Evolutionary conservation across 2,329 filamentous ascomycete genomes (phyloP), one percentile per base, ranked within the genome.

Genomic region (Phaeosphaeriaceae sp.): DNA sequence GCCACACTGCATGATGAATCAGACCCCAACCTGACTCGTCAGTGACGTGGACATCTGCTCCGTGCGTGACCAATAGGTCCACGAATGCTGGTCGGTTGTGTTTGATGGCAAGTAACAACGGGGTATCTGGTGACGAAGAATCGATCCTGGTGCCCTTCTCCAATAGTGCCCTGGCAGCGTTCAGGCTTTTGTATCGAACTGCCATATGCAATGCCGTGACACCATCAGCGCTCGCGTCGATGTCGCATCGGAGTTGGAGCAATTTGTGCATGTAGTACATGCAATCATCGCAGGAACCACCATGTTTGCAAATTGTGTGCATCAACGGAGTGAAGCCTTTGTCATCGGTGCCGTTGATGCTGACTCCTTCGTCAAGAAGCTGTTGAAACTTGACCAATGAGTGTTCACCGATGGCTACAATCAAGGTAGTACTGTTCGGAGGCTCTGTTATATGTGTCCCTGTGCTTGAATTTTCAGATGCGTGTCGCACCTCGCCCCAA

Each of bases 161-260:
- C n/a, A 58, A 41, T 6, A 58, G 19, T 10, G 48, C 17, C 3
- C 44, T 36, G 7, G 45, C 20, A 10, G 49, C 25, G 7, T 44
- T 27, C 13, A 58, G 36, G 25, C 51, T 24, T 4, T 52, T 46
- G 20, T 21, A 5, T 17, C 48, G 50, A 9, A 52, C 46, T 17
- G 56, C 46, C 11, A 54, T 40, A 22, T 58, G 51, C 5, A 58
- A 22, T 1, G 56, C 56, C 20, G 53, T 55, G 13, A 48, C 42
- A 1, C 56, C 51, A 33, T 22, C 15, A 19, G n/a, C 7, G 24
- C 2, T 13, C 15, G 51, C 17, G n/a, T 51, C 41, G 11, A 24
- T 10, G 17, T 48, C 22, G 22, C 20, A 2, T n/a, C 13, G 21
- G 45, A 22, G 7, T 25, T 25, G 7, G 3, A 48, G 45, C 17